These are phyloP conservation scores for Paramecium caudatum DNA, from an alignment of 73 alveolate species.

Conservation along the genomic window DNA sequence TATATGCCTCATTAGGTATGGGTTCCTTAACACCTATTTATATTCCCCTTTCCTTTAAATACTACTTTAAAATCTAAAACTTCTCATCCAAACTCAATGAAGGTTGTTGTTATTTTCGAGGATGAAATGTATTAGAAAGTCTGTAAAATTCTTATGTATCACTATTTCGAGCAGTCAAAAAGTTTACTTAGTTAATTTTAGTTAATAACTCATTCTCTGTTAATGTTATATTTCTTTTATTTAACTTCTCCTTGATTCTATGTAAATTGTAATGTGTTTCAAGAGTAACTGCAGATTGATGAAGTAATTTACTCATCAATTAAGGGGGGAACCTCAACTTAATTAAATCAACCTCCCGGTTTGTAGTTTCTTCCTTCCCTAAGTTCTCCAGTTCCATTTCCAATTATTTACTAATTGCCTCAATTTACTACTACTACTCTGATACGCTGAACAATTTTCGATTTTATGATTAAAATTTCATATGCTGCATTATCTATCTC, in stretches of 20 bases:
- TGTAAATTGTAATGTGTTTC: constrained; percentile 48
- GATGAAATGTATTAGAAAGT: not conserved
- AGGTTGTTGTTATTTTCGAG: not conserved
- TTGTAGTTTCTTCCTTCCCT: not conserved
- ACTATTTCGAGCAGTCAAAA: not conserved
- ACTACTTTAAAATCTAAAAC: not conserved
- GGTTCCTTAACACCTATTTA: not conserved
- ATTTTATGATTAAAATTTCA: constrained; percentile 5
- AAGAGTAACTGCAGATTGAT: constrained; percentile 21
- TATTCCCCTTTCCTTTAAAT: constrained; percentile 37
- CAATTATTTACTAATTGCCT: constrained; percentile 17
- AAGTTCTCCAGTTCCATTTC: constrained; percentile 38
- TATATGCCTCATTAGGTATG: not conserved
- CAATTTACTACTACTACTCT: not conserved
- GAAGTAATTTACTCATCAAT: not conserved
- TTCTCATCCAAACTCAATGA: constrained; percentile 22
- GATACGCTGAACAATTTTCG: not conserved
- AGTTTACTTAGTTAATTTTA: constrained; percentile 8
- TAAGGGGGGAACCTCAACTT: not conserved
- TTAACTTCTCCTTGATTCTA: not conserved
- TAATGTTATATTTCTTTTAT: not conserved
- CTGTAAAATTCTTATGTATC: constrained; percentile 37
- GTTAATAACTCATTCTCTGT: constrained; percentile 11
- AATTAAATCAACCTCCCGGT: not conserved
- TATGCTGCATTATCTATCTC: constrained; percentile 1